Evolutionary conservation across 371 early-diverging fungal genomes (phyloP).

Genomic region (Syncephalis plumigaleata): DNA sequence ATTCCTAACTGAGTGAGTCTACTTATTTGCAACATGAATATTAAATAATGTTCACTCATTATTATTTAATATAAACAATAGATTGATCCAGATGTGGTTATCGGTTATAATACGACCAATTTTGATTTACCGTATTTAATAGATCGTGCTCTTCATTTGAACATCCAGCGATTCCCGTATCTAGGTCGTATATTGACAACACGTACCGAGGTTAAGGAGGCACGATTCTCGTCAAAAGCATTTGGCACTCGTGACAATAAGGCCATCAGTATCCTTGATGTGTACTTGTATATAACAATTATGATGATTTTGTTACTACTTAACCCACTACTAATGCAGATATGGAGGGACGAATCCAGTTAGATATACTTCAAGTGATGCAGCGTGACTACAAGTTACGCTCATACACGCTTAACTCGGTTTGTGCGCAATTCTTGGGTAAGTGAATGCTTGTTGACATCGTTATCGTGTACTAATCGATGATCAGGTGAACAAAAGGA

Average conservation of each 20-base stretch:
- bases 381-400: constrained; percentile 95
- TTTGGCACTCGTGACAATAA: constrained; percentile 88
- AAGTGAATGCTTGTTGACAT: constrained; percentile 2
- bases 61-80: constrained; percentile 6
- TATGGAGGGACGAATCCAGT: constrained; percentile 89
- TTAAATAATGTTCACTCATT: background rate
- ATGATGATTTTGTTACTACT: background rate
- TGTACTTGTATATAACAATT: background rate
- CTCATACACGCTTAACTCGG: constrained; percentile 95
- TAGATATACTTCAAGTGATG: constrained; percentile 95
- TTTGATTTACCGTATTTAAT: constrained; percentile 98
- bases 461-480: background rate
- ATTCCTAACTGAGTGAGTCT: constrained; percentile 51
- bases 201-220: constrained; percentile 59
- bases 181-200: constrained; percentile 62
- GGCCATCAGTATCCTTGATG: constrained; percentile 29
- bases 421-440: constrained; percentile 92
- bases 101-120: constrained; percentile 97
- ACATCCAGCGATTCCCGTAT: constrained; percentile 57
- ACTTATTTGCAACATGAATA: background rate
- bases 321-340: constrained; percentile 4
- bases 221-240: constrained; percentile 82
- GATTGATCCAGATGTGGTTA: constrained; percentile 96
- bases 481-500: constrained; percentile 93
- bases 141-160: constrained; percentile 78